Base-by-base conservation (phyloP, 768 basidiomycete genomes). In the Naganishia vishniacii region DNA sequence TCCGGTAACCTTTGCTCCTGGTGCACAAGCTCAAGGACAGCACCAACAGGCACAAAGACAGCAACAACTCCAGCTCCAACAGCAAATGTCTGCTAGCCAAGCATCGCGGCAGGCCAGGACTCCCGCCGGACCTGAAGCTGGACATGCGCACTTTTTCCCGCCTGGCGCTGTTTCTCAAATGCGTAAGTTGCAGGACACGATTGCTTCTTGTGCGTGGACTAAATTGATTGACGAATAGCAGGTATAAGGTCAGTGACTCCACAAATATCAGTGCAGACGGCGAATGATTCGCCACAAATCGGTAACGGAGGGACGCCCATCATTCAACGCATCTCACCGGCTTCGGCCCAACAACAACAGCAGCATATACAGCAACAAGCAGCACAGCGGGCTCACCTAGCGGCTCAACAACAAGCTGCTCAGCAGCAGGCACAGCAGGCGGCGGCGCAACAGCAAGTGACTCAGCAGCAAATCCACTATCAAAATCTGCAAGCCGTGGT, bases 31-130 rank as follows among this genome's bases (percentile, higher is more conserved):
- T n/a, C n/a, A n/a, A n/a, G n/a, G n/a, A n/a, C 68, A 66, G 48
- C 42, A 31, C 16, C 71, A 69, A 23, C 71, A 70, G 56, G 48
- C 51, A 16, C 34, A 32, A 13, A 48, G 44, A 20, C 37, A 44
- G 18, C 59, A 60, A 46, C 46, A 51, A 31, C 61, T 42, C 9
- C n/a, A 37, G 37, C 53, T 40, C 13, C 32, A 15, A 11, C 49
- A 53, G 34, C 49, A 34, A n/a, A 56, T 34, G 37, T 23, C 20
- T 56, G 37, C 20, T 56, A 5, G 2, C 34, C 49, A 51, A 34
- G 20, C 49, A 8, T 51, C 49, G 15, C 20, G 29, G 31, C 49
- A 26, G 16, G 49, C 32, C 28, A 31, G 49, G 4, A 7, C 31
- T 18, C 29, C 29, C 20, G 18, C 29, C n/a, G 32, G 29, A 34